Base-by-base conservation (phyloP, 371 early-diverging fungal species). In the Circinella umbellata region DNA sequence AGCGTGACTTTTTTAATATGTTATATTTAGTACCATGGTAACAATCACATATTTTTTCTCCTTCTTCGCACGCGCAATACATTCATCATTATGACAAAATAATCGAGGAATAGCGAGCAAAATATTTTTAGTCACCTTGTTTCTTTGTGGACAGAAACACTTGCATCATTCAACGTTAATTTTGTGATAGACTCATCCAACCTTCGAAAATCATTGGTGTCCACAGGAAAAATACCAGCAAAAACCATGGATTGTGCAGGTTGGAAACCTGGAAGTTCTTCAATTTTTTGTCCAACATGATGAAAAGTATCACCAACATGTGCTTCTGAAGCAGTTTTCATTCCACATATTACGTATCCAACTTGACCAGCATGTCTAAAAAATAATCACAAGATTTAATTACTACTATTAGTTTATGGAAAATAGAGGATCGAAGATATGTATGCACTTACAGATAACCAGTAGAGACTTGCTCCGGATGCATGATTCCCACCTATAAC, bases 271-370 rank as follows among this genome's bases (percentile, higher is more conserved):
- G 96, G 95, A 64, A 98, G 86, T 3, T 92, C 77, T 46, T 91
- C 88, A 0, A 94, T 91, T 5, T 83, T 81, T 48, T 74, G 66
- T 63, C 70, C 83, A 61, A 85, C 73, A 64, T 86, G 89, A 84
- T 92, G 89, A 71, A 98, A 96, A 3, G 99, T 98, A 75, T 99
- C 99, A 39, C 99, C 99, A n/a, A 99, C 92, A 73, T 90, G 88
- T 4, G 98, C 96, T 75, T 99, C 99, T 42, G 92, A 86, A 2
- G 95, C 89, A 3, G 91, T 88, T 74, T 97, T 98, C 96, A 99
- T 97, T 67, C 93, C 93, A 76, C 96, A 89, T 14, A 92, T 83
- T 46, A 96, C 83, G 76, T 96, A 99, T 4, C 99, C 99, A 35
- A 99, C 99, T 78, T 99, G 99, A 0, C 99, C 99, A 20, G 96